Evolutionary conservation across 2,329 filamentous ascomycete species (phyloP).

Genomic region (Diplodia corticola): DNA sequence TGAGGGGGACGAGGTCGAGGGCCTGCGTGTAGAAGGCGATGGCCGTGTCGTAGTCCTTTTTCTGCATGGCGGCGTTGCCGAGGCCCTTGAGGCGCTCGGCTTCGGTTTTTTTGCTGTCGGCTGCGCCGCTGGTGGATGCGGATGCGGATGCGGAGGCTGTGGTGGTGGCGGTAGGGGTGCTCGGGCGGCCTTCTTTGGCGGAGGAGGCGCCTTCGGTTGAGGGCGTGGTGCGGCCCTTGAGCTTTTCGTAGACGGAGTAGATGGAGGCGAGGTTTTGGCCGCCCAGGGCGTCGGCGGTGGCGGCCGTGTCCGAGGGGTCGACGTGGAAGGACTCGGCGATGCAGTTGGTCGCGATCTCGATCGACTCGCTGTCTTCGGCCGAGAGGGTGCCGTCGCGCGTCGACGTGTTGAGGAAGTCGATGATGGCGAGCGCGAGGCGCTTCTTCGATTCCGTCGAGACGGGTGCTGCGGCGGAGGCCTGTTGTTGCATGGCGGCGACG

Average conservation of each 20-base stretch:
- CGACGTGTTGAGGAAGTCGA: slow-evolving; percentile 88
- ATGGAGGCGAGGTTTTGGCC: slow-evolving; percentile 86
- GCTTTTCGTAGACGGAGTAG: slow-evolving; percentile 94
- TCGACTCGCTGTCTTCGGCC: slow-evolving; percentile 85
- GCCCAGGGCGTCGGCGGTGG: slow-evolving; percentile 75
- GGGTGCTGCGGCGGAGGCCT: slow-evolving; percentile 36
- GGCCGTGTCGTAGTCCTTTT: slow-evolving; percentile 82
- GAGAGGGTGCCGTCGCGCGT: slow-evolving; percentile 84
- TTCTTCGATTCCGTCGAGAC: slow-evolving; percentile 58
- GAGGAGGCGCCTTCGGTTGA: slow-evolving; percentile 47
- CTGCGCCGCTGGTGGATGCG: too few relatives aligned
- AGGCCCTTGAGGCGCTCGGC: slow-evolving; percentile 86
- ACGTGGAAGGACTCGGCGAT: slow-evolving; percentile 96
- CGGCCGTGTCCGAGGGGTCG: slow-evolving; percentile 73
- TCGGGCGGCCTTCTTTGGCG: slow-evolving; percentile 43
- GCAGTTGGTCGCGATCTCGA: slow-evolving; percentile 92
- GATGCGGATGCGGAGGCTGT: too few relatives aligned
- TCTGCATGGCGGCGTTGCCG: slow-evolving; percentile 92
- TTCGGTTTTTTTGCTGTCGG: slow-evolving; percentile 62
- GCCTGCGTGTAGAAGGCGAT: slow-evolving; percentile 89
- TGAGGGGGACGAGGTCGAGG: slow-evolving; percentile 74
- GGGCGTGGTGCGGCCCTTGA: slow-evolving; percentile 65
- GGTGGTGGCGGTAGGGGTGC: slow-evolving; percentile 42
- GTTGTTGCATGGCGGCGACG: neutral
- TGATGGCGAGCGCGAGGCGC: slow-evolving; percentile 93